These are phyloP conservation scores for Penicillium sclerotiorum DNA, from an alignment of 2,329 filamentous ascomycete genomes.

Conservation along the genomic window DNA sequence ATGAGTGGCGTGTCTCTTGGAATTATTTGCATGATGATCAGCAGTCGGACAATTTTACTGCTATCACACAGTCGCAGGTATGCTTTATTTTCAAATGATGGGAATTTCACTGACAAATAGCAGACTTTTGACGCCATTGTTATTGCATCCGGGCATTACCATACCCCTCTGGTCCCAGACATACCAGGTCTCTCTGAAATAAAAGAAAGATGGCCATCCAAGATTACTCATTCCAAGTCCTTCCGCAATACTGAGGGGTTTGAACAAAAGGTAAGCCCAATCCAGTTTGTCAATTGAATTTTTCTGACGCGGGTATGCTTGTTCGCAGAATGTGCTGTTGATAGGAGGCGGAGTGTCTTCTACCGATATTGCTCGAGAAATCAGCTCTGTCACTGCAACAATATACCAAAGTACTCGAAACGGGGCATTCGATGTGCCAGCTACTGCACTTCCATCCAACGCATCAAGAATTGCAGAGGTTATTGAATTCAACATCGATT, in stretches of 20 bases:
- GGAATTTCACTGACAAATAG: not conserved
- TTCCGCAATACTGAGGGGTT: conserved; percentile 53
- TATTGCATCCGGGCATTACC: conserved; percentile 59
- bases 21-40: conserved; percentile 41
- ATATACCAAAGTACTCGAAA: conserved; percentile 62
- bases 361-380: conserved; percentile 57
- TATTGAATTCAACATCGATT: conserved; percentile 45
- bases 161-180: conserved; percentile 53
- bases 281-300: not conserved
- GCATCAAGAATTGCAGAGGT: conserved; percentile 58
- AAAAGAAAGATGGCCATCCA: conserved; percentile 49
- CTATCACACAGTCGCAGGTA: conserved; percentile 8
- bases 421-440: conserved; percentile 62
- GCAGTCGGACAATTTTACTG: not conserved
- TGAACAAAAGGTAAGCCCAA: conserved; percentile 53
- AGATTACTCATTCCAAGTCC: conserved; percentile 55
- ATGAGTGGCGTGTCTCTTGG: conserved; percentile 57
- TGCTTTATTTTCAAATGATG: not conserved
- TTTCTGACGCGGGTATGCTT: not conserved
- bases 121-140: conserved; percentile 54
- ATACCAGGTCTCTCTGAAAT: conserved; percentile 51
- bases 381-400: conserved; percentile 47
- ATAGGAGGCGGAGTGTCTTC: conserved; percentile 61
- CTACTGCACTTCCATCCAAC: conserved; percentile 56
- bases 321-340: conserved; percentile 55